Conservation (phyloP, 306 rosid species). For the Glycyrrhiza uralensis region DNA sequence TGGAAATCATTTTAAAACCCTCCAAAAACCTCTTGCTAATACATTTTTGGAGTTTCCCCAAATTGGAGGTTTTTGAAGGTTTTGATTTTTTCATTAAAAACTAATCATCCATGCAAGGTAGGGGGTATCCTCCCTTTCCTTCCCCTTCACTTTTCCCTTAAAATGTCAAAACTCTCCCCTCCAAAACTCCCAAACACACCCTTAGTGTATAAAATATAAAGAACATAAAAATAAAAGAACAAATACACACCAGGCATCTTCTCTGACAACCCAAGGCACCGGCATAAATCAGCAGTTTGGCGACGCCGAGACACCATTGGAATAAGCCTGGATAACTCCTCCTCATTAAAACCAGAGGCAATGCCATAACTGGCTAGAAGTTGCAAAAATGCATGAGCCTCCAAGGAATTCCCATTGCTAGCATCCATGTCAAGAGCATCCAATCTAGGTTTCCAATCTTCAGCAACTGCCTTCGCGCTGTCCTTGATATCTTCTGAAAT, state of each 20-base stretch:
- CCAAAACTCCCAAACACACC: no score
- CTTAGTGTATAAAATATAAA: not conserved
- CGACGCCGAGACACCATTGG: slow-evolving; percentile 98
- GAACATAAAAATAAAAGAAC: not conserved
- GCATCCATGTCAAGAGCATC: slow-evolving; percentile 88
- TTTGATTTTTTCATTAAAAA: no score
- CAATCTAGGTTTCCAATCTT: slow-evolving; percentile 92
- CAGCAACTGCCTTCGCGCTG: slow-evolving; percentile 74
- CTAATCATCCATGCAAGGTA: no score
- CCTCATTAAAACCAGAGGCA: slow-evolving; percentile 81
- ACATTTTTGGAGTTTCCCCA: no score
- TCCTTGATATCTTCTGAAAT: slow-evolving; percentile 65
- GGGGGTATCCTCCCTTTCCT: no score
- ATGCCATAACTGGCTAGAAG: slow-evolving; percentile 80
- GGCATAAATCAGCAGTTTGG: slow-evolving; percentile 94
- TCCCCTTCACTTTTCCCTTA: no score
- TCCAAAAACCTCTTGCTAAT: no score
- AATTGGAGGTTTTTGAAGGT: no score
- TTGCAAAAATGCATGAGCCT: slow-evolving; percentile 99
- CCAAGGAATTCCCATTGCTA: slow-evolving; percentile 91
- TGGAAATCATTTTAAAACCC: no score
- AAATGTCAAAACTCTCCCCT: no score
- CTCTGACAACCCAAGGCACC: slow-evolving; percentile 85
- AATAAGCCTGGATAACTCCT: slow-evolving; percentile 72
- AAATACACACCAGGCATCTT: slow-evolving; percentile 83